phyloP scores from a whole-genome alignment of 257 asterid genomes.

The Forsythia viridissima region DNA sequence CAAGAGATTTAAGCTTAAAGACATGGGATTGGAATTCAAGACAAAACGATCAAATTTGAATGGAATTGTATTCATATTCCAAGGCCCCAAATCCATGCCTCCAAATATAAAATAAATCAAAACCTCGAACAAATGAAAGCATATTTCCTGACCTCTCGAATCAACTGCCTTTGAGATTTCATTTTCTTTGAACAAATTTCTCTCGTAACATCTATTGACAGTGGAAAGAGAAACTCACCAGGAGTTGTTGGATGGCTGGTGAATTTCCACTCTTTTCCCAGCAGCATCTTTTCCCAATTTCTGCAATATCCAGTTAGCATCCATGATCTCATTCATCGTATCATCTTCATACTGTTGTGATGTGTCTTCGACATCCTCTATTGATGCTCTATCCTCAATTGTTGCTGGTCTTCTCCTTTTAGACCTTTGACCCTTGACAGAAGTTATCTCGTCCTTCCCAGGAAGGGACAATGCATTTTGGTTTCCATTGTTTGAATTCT shows the following conservation, averaged over 20 bases:
- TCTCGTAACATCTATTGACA: not conserved
- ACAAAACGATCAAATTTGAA: not conserved
- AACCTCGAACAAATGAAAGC: not conserved
- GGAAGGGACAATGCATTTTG: slow-evolving; percentile 47
- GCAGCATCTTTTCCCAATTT: slow-evolving; percentile 94
- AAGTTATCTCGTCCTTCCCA: slow-evolving; percentile 64
- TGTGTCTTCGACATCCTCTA: slow-evolving; percentile 50
- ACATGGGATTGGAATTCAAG: not conserved
- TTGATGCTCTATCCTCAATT: slow-evolving; percentile 31
- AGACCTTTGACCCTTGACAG: slow-evolving; percentile 85
- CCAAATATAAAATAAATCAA: not conserved
- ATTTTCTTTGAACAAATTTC: not conserved
- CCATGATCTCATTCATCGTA: slow-evolving; percentile 70
- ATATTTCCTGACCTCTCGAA: not conserved
- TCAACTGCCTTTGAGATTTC: not conserved
- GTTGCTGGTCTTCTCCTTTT: slow-evolving; percentile 73
- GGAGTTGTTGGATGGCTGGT: slow-evolving; percentile 72
- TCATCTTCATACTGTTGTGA: slow-evolving; percentile 49
- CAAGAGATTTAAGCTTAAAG: not conserved
- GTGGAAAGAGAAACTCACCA: slow-evolving; percentile 52
- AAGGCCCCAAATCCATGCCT: not conserved
- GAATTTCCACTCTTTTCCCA: slow-evolving; percentile 95
- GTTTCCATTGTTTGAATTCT: slow-evolving; percentile 57
- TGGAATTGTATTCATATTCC: not conserved
- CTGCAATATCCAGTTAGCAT: slow-evolving; percentile 93